Evolutionary conservation across 1,284 basidiomycete species (phyloP).

Genomic region (Stygiomarasmius scandens): DNA sequence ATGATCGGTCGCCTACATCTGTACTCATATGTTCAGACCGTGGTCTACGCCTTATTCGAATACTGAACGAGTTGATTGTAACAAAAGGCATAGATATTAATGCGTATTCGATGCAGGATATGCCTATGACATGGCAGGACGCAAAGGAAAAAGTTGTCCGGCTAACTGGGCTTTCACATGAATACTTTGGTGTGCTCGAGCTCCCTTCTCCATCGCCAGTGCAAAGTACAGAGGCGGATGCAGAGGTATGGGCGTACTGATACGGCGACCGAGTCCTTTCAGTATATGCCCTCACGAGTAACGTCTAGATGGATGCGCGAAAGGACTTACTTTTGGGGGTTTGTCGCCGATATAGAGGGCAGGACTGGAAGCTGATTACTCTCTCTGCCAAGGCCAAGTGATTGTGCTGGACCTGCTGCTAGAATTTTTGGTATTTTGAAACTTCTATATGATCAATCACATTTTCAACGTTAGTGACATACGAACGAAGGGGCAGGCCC

Average conservation of each 20-base stretch:
- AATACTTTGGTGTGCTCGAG: conserved; percentile 10
- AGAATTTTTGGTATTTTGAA: no score
- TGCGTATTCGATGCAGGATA: conserved; percentile 13
- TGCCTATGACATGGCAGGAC: conserved; percentile 16
- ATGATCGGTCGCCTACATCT: conserved; percentile 9
- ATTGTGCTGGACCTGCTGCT: no score
- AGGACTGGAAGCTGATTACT: no score
- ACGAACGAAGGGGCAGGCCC: no score
- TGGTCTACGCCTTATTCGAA: conserved; percentile 12
- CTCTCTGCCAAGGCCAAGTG: no score
- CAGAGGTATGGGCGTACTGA: not conserved
- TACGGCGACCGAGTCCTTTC: not conserved
- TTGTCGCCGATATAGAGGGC: no score
- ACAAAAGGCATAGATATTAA: conserved; percentile 14
- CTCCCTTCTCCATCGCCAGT: not conserved
- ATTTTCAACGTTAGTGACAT: no score
- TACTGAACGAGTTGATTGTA: conserved; percentile 7
- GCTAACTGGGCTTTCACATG: conserved; percentile 7
- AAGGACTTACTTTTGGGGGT: no score
- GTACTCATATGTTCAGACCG: conserved; percentile 12
- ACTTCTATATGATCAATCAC: no score
- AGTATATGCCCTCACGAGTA: not conserved
- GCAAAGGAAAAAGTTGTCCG: conserved; percentile 12
- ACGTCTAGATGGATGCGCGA: no score
- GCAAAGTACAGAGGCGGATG: not conserved